A percentile compares a stretch with the other conserved stretches of the same genome.
These are phyloP conservation scores for Candida mattraensis DNA, from an alignment of 805 yeast species.

Conservation along the genomic window DNA sequence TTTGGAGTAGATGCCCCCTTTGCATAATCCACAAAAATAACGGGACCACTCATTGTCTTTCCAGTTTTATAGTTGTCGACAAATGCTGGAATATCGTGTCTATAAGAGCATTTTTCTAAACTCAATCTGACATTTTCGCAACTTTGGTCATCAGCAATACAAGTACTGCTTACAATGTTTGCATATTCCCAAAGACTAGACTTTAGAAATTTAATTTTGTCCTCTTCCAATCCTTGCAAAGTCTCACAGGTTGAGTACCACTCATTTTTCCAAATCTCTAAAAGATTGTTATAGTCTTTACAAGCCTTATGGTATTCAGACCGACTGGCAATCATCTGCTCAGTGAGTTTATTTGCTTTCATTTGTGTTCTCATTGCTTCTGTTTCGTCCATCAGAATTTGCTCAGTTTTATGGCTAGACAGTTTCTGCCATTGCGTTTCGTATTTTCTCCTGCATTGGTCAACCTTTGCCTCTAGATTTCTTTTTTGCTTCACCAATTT, in stretches of 20 bases:
- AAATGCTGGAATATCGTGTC: slow-evolving; percentile 55
- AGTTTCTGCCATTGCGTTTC: slow-evolving; percentile 58
- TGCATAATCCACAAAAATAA: slow-evolving; percentile 62
- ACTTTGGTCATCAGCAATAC: slow-evolving; percentile 76
- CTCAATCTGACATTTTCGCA: slow-evolving; percentile 68
- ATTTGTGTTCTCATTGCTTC: slow-evolving; percentile 63
- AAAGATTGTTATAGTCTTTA: slow-evolving; percentile 51
- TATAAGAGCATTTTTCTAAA: slow-evolving; percentile 67
- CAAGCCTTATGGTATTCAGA: slow-evolving; percentile 59
- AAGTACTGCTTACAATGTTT: slow-evolving; percentile 68
- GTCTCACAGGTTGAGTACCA: slow-evolving; percentile 67
- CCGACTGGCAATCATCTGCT: slow-evolving; percentile 41
- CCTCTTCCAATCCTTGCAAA: slow-evolving; percentile 68
- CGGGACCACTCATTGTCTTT: slow-evolving; percentile 53
- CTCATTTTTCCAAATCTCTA: slow-evolving; percentile 66
- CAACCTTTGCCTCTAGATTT: slow-evolving; percentile 37
- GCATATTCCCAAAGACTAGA: slow-evolving; percentile 77
- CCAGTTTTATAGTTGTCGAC: slow-evolving; percentile 64
- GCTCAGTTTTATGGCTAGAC: slow-evolving; percentile 59
- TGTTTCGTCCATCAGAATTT: slow-evolving; percentile 68
- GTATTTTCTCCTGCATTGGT: slow-evolving; percentile 46
- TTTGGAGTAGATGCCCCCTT: slow-evolving; percentile 24
- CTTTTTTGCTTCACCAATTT: slow-evolving; percentile 52
- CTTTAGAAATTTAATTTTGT: slow-evolving; percentile 67
- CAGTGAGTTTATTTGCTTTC: slow-evolving; percentile 51